Evolutionary conservation across 805 yeast species (phyloP), one percentile per base, ranked within the genome.

Genomic region (Brettanomyces custersianus): DNA sequence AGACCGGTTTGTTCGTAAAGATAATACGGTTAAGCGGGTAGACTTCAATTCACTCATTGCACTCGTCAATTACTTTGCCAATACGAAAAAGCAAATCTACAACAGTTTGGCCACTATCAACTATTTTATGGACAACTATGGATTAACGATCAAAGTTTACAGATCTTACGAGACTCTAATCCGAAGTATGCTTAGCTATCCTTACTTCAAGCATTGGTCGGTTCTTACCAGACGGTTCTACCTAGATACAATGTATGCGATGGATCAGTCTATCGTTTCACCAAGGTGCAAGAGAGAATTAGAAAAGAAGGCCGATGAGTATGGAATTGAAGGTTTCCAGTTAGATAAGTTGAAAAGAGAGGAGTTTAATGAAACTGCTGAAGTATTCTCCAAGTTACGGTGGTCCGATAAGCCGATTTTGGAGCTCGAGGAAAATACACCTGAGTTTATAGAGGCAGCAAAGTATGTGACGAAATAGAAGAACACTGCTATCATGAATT

Each of bases 61-160:
- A 4, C 41, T 48, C 20, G 49, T 48, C 15, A 35, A 38, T 2
- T 41, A 47, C 27, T 49, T 51, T 26, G 26, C 37, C 4, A 12
- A 20, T n/a, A 29, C 29, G 17, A 19, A 23, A 12, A 34, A 34
- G 13, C 42, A 51, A 29, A 37, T 44, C 5, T 41, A 51, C 39
- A 41, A 43, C 34, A 47, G 46, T 12, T 35, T 51, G 23, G 55
- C 51, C 6, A 40, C 41, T 15, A 38, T 48, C n/a, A 45, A 48
- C 26, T 40, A 29, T 5, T 46, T 48, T 28, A 31, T 36, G 13
- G 26, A 28, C 12, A 19, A 35, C 6, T 40, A 35, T 17, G 28
- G 31, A 5, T 15, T 34, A 8, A 5, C 12, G 13, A 19, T 38
- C n/a, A 47, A 42, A n/a, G 40, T 43, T 6, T 43, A 30, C 34